Percentiles rank a stretch among this genome's conserved stretches.
Conservation (phyloP, 805 yeast species). For the Saturnispora dispora region DNA sequence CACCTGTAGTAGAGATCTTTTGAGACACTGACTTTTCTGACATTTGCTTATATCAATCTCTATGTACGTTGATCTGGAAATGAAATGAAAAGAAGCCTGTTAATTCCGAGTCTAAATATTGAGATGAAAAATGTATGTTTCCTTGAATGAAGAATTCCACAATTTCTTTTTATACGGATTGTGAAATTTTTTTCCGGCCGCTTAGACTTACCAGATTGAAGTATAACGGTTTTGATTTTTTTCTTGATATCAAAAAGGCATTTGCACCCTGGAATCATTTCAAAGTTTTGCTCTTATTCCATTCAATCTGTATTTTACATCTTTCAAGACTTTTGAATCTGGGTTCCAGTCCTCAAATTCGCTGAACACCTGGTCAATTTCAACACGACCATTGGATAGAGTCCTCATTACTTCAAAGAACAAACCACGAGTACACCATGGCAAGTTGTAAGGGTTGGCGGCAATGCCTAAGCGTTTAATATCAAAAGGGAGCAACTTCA, state of each 20-base stretch:
- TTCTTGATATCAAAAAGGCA: background rate
- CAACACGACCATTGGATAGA: conserved; percentile 38
- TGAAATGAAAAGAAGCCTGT: background rate
- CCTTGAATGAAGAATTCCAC: background rate
- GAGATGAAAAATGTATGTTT: background rate
- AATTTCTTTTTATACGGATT: background rate
- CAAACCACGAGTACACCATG: conserved; percentile 88
- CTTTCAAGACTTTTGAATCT: conserved; percentile 69
- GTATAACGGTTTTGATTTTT: background rate
- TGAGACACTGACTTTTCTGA: conserved; percentile 41
- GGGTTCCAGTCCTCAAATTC: conserved; percentile 88
- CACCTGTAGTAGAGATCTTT: conserved; percentile 58
- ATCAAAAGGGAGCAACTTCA: conserved; percentile 35
- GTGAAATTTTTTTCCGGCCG: background rate
- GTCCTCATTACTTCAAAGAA: conserved; percentile 40
- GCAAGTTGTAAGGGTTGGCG: conserved; percentile 71
- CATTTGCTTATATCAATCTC: background rate
- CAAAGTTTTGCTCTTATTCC: conserved; percentile 28
- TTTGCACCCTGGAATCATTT: conserved; percentile 1
- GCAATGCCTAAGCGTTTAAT: conserved; percentile 51
- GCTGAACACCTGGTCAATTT: conserved; percentile 49
- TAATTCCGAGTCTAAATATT: background rate
- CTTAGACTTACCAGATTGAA: background rate
- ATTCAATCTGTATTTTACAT: conserved; percentile 53
- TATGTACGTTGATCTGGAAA: background rate